Conservation (phyloP, 495 filamentous ascomycete species). For the Podospora didyma region DNA sequence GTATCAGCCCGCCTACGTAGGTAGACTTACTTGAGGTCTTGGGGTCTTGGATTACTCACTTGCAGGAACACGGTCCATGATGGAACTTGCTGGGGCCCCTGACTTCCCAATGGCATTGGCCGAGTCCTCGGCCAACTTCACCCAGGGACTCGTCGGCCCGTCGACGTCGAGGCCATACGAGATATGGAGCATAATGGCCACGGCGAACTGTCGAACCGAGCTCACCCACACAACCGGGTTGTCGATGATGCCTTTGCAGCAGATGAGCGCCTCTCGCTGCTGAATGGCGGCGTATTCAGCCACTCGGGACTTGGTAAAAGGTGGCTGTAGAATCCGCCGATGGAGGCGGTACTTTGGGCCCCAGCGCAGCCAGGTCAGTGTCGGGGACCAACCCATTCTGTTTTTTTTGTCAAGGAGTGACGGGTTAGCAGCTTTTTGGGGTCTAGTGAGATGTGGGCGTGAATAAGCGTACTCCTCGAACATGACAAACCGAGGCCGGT, state of each 20-base stretch:
- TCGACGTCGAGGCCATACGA: constrained; percentile 43
- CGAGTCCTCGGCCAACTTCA: constrained; percentile 42
- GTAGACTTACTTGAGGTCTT: background rate
- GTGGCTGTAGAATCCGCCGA: constrained; percentile 38
- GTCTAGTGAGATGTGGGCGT: background rate
- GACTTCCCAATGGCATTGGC: constrained; percentile 39
- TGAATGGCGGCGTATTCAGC: constrained; percentile 29
- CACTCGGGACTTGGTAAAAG: constrained; percentile 35
- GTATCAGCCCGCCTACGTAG: background rate
- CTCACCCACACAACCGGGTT: constrained; percentile 21
- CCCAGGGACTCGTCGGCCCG: constrained; percentile 34
- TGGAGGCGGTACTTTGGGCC: constrained; percentile 43
- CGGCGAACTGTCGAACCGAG: constrained; percentile 23
- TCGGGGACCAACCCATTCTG: constrained; percentile 45
- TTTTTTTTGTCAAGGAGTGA: background rate
- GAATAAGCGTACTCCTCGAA: constrained; percentile 38
- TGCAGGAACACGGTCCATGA: constrained; percentile 43
- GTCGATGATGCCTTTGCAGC: constrained; percentile 23
- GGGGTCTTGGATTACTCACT: constrained; percentile 16
- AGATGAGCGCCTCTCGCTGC: constrained; percentile 29
- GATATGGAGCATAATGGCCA: constrained; percentile 33
- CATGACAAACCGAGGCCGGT: constrained; percentile 44
- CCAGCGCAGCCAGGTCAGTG: constrained; percentile 46
- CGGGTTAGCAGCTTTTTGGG: background rate
- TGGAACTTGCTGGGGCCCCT: constrained; percentile 40